Base-by-base conservation (phyloP, 192 early-diverging fungal species). In the Phlyctochytrium bullatum region DNA sequence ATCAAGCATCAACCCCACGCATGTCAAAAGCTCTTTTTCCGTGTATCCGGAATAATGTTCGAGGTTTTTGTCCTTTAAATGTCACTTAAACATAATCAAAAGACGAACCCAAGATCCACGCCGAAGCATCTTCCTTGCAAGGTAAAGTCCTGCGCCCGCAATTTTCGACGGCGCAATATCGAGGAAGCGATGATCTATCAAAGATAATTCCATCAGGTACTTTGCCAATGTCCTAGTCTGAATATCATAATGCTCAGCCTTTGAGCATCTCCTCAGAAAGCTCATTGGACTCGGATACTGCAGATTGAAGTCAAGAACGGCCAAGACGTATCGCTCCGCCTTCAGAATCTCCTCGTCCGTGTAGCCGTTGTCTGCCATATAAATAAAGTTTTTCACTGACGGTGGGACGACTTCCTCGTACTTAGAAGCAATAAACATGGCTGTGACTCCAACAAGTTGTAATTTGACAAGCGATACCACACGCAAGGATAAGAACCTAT, bases 321-420 rank as follows among this genome's bases (percentile, higher is more conserved):
- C 85, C 23, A 98, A 85, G 63, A 99, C 83, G 72, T 92, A 98
- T 6, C 93, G 88, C 75, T 99, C 97, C 50, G 97, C 94, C 31
- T 86, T 84, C 59, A 94, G 71, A 36, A 99, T 87, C 78, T 99
- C 96, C 3, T 92, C 86, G 30, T 88, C 89, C 1, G 83, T 82
- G 75, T 73, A 83, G 23, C 76, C 87, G 34, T 85, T 86, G 64
- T 93, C 95, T 0, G 91, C 83, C 82, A 96, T 89, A 73, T 84
- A 95, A 6, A 90, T 81, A 75, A 95, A 95, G 73, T 95, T 88
- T 36, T 88, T 71, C 25, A 98, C 76, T 17, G 88, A 86, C 25
- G 97, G 97, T 1, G 89, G 83, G 24, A 86, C 76, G 50, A 92
- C 86, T 77, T 99, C 97, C 80, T 98, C 96, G 75, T 96, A 98